phyloP scores from a whole-genome alignment of 176 grass and related monocot species.

The Aegilops longissima region DNA sequence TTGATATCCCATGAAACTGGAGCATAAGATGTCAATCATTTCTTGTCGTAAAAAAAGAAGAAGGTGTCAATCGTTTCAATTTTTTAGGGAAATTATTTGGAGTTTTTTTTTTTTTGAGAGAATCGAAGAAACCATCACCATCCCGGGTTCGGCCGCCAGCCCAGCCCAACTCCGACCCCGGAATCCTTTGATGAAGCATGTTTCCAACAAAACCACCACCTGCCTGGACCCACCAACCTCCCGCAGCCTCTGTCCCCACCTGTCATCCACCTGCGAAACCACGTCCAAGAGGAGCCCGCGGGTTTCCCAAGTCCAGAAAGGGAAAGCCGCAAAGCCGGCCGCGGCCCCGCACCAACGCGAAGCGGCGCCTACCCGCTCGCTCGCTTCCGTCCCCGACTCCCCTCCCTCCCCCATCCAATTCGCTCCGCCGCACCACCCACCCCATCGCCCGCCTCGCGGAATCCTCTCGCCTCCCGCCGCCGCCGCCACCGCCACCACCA shows the following conservation, averaged over 20 bases:
- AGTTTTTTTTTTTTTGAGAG: too few relatives aligned
- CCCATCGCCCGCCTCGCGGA: background rate
- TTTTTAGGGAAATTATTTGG: too few relatives aligned
- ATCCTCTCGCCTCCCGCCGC: background rate
- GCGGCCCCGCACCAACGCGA: conserved; percentile 27
- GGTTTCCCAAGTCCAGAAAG: conserved; percentile 10
- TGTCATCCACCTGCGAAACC: background rate
- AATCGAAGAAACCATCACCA: background rate
- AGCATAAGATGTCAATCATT: too few relatives aligned
- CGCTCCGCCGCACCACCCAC: background rate
- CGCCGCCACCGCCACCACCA: background rate
- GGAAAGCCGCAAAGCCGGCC: conserved; percentile 4
- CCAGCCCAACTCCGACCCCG: too few relatives aligned
- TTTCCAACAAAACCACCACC: too few relatives aligned
- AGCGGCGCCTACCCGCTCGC: conserved; percentile 42
- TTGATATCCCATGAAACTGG: too few relatives aligned
- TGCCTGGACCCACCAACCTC: background rate
- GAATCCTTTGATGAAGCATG: background rate
- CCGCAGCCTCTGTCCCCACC: background rate
- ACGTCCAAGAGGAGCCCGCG: background rate
- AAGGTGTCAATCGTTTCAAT: too few relatives aligned
- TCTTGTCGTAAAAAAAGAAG: too few relatives aligned
- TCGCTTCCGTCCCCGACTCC: conserved; percentile 41
- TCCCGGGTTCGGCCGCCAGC: background rate
- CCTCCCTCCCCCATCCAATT: background rate